Evolutionary conservation across 768 basidiomycete species (phyloP).

Genomic region (Mycena latifolia): DNA sequence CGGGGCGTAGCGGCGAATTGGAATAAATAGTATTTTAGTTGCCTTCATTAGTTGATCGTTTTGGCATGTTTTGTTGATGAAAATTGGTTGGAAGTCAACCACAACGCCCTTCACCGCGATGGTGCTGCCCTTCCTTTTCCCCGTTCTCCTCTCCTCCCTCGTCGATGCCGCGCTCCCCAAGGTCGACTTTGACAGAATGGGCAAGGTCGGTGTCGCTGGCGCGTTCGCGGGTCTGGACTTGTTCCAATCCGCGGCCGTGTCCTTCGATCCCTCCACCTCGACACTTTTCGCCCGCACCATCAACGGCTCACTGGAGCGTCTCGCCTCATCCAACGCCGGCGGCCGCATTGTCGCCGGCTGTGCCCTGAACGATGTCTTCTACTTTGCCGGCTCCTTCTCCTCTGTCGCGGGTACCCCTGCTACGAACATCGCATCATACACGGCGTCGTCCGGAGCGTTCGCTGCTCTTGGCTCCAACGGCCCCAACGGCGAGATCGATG

Average conservation of each 20-base stretch:
- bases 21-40: too few species aligned
- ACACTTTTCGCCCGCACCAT: slow-evolving; percentile 76
- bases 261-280: slow-evolving; percentile 79
- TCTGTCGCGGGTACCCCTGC: slow-evolving; percentile 71
- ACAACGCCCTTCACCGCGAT: slow-evolving; percentile 25
- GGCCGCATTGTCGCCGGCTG: slow-evolving; percentile 85
- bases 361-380: slow-evolving; percentile 74
- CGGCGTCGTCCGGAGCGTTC: slow-evolving; percentile 67
- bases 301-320: slow-evolving; percentile 73
- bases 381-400: slow-evolving; percentile 87
- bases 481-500: slow-evolving; percentile 79
- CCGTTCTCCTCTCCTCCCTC: slow-evolving; percentile 46
- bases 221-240: slow-evolving; percentile 90
- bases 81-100: slow-evolving; percentile 9
- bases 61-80: slow-evolving; percentile 7
- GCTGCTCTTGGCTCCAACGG: slow-evolving; percentile 74
- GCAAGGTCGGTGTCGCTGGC: slow-evolving; percentile 89
- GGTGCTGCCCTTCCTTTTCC: slow-evolving; percentile 38
- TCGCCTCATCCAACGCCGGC: slow-evolving; percentile 86
- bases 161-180: slow-evolving; percentile 60
- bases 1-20: too few species aligned
- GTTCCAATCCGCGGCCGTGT: slow-evolving; percentile 68
- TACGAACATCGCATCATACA: slow-evolving; percentile 84
- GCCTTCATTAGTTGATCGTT: slow-evolving; percentile 19
- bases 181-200: slow-evolving; percentile 88